phyloP scores from a whole-genome alignment of 2,329 filamentous ascomycete genomes.

The Phialophora verrucosa region DNA sequence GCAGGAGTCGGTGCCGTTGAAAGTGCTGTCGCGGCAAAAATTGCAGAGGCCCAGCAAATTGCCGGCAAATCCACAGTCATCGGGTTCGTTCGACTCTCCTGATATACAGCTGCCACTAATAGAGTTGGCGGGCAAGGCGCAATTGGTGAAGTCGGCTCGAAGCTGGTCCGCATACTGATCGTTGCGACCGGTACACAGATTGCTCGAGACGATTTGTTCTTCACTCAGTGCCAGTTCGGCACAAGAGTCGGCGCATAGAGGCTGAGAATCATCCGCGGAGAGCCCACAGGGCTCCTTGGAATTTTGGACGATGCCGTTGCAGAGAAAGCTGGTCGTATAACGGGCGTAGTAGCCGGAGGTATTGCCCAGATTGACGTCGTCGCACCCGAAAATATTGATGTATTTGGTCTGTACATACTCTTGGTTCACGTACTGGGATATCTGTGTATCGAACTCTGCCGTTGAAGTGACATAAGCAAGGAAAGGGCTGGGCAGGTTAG shows the following conservation, averaged over 20 bases:
- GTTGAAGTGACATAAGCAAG: conserved; percentile 78
- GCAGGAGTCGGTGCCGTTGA: conserved; percentile 93
- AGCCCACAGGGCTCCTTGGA: conserved; percentile 74
- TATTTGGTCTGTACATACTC: conserved; percentile 82
- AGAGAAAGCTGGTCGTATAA: conserved; percentile 89
- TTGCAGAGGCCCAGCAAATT: conserved; percentile 78
- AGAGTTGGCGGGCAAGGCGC: conserved; percentile 79
- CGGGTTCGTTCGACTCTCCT: conserved; percentile 77
- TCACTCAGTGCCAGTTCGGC: conserved; percentile 88
- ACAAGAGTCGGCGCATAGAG: conserved; percentile 89
- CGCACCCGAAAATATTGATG: conserved; percentile 78
- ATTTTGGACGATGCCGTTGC: conserved; percentile 92
- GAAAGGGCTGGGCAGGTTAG: conserved; percentile 70
- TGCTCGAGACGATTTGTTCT: conserved; percentile 78
- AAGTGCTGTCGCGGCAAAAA: conserved; percentile 81
- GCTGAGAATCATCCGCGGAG: conserved; percentile 66
- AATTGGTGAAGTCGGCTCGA: conserved; percentile 89
- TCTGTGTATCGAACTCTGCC: conserved; percentile 75
- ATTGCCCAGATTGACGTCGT: conserved; percentile 75
- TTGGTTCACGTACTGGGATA: conserved; percentile 74
- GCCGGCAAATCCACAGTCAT: conserved; percentile 82
- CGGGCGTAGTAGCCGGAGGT: conserved; percentile 85
- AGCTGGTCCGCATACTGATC: conserved; percentile 75
- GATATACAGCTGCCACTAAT: conserved; percentile 76
- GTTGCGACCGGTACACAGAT: conserved; percentile 72